A percentile compares a stretch with the other conserved stretches of the same genome.
phyloP scores from a whole-genome alignment of 2,329 filamentous ascomycete genomes.

The Sporothrix phasma region DNA sequence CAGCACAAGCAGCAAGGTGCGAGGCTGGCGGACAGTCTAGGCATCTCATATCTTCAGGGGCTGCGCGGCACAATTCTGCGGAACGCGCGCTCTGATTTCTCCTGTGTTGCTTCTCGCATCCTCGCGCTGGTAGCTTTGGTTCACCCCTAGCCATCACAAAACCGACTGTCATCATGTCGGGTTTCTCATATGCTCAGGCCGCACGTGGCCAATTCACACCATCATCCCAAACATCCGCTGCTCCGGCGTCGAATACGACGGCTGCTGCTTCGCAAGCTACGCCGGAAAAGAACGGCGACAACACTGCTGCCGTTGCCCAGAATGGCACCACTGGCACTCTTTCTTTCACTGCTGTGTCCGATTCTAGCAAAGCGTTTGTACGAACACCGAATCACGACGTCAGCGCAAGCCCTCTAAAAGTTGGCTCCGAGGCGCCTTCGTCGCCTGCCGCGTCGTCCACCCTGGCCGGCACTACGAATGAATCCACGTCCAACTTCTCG shows the following conservation, averaged over 20 bases:
- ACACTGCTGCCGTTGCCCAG: slow-evolving; percentile 19
- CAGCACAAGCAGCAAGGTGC: neutral
- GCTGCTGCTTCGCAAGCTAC: slow-evolving; percentile 27
- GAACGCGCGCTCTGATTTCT: neutral
- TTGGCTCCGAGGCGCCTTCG: slow-evolving; percentile 23
- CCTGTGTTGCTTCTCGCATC: neutral
- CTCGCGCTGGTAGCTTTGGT: neutral
- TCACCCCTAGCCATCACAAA: neutral
- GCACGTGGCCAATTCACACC: slow-evolving; percentile 62
- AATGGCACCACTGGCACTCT: neutral
- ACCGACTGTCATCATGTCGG: slow-evolving; percentile 35
- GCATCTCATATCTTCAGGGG: neutral
- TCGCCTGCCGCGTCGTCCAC: slow-evolving; percentile 23
- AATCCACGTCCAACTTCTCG: slow-evolving; percentile 16
- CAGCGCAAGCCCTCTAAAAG: slow-evolving; percentile 6
- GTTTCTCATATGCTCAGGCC: slow-evolving; percentile 92
- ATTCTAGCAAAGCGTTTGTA: slow-evolving; percentile 3
- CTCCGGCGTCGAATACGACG: slow-evolving; percentile 20
- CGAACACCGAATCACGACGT: neutral
- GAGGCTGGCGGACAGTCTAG: slow-evolving; percentile 10
- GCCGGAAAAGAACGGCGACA: slow-evolving; percentile 28
- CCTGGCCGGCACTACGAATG: slow-evolving; percentile 28
- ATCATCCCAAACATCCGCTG: slow-evolving; percentile 29
- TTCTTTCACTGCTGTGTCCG: neutral
- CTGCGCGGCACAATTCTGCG: neutral